Base-by-base conservation (phyloP, 306 rosid species). In the Astragalus glycyphyllos region DNA sequence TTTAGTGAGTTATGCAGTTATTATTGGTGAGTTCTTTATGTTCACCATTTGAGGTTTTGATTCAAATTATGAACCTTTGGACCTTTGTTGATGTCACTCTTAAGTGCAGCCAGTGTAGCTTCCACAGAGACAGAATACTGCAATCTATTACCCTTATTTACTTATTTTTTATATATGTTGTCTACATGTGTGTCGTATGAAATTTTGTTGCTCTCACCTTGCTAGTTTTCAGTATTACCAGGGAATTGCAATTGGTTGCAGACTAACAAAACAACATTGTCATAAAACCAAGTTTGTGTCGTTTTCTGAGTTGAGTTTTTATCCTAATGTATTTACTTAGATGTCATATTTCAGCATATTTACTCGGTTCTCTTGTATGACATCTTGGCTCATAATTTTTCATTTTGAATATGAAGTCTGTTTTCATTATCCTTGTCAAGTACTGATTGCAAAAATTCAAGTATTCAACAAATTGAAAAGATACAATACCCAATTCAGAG, bases 381-480 rank as follows among this genome's bases (percentile, higher is more conserved):
- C 40, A 15, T n/a, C 3, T 47, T 14, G 17, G 57, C 57, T 37
- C n/a, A 6, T 57, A 6, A 54, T 35, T 46, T 75, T 66, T 42
- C 26, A 35, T 61, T 16, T 34, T 56, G 69, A 8, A 6, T 31
- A 4, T 6, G 1, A 58, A 11, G 6, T n/a, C 42, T 58, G 42
- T 31, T 58, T 58, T 32, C 12, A 1, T 5, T 6, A 40, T 11
- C 45, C 60, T 58, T 13, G 41, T 48, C 68, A 38, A 67, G n/a
- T 60, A 15, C 1, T 60, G 48, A 60, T 16, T 60, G 9, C 40
- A 3, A 38, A 40, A 37, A 5, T 9, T 38, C 5, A 12, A 8
- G 49, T 37, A 17, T 9, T 38, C 63, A 32, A 17, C 46, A 63
- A 42, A 53, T 41, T 50, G 8, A 15, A n/a, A 12, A 10, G 37